Percentiles rank a stretch among this genome's conserved stretches.
phyloP scores from a whole-genome alignment of 148 eudicot genomes.

The Chenopodium suecicum region DNA sequence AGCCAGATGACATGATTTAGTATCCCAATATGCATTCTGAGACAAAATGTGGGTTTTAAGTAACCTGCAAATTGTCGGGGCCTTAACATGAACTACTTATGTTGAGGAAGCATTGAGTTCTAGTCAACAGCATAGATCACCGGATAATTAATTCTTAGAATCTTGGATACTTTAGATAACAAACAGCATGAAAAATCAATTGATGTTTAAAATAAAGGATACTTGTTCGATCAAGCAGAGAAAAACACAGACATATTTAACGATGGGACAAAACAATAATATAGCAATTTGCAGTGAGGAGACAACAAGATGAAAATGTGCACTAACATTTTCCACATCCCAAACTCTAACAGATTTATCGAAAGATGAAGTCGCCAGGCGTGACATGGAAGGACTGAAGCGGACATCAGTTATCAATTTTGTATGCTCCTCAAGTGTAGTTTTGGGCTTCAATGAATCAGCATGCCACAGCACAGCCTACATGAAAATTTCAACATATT shows the following conservation, averaged over 20 bases:
- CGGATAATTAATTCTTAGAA: neutral
- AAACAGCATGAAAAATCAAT: neutral
- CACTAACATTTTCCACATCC: conserved; percentile 85
- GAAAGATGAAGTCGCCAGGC: conserved; percentile 90
- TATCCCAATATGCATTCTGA: neutral
- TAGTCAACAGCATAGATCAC: neutral
- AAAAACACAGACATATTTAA: neutral
- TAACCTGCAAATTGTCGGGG: neutral
- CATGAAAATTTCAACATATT: conserved; percentile 19
- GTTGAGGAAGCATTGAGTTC: neutral
- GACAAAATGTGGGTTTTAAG: neutral
- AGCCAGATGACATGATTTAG: neutral
- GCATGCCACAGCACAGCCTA: conserved; percentile 86
- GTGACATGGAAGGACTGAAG: conserved; percentile 81
- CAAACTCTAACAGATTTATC: conserved; percentile 91
- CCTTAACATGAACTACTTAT: neutral
- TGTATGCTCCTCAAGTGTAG: conserved; percentile 82
- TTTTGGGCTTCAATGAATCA: conserved; percentile 70
- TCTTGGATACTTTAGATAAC: neutral
- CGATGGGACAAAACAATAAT: neutral
- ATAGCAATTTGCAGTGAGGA: neutral
- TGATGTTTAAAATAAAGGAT: neutral
- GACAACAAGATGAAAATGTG: neutral
- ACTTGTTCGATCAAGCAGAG: neutral
- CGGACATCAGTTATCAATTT: conserved; percentile 82